phyloP scores from a whole-genome alignment of 148 eudicot species.

The Mesembryanthemum crystallinum region DNA sequence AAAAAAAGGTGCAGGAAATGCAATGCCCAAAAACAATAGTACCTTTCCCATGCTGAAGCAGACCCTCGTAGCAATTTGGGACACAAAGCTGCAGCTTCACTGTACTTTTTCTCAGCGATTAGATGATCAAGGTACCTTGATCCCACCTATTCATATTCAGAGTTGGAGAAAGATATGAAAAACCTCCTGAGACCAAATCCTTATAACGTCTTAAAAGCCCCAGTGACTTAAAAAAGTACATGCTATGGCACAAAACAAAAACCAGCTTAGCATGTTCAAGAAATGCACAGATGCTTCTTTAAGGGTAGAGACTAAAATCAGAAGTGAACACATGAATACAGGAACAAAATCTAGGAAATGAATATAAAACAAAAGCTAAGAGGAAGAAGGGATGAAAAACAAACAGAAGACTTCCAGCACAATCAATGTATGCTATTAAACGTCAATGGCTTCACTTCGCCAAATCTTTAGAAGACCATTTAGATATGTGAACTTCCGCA shows the following conservation, averaged over 20 bases:
- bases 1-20: constrained; percentile 11
- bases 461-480: neutral
- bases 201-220: neutral
- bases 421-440: neutral
- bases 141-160: constrained; percentile 54
- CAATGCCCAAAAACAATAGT: neutral
- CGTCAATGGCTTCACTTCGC: neutral
- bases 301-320: neutral
- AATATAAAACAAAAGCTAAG: neutral
- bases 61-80: constrained; percentile 92
- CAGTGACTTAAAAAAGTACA: neutral
- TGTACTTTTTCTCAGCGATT: constrained; percentile 83
- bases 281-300: neutral
- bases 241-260: neutral
- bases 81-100: constrained; percentile 93
- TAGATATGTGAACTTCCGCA: neutral
- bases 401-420: neutral
- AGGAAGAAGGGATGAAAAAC: neutral
- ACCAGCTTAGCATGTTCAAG: neutral
- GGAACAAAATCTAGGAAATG: neutral
- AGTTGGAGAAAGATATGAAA: constrained; percentile 8
- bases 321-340: neutral
- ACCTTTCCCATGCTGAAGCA: constrained; percentile 98
- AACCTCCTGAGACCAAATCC: neutral
- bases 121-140: constrained; percentile 90